Evolutionary conservation across 352 stramenopile genomes (phyloP), one percentile per base, ranked within the genome.

Genomic region (Phytophthora hybrid): DNA sequence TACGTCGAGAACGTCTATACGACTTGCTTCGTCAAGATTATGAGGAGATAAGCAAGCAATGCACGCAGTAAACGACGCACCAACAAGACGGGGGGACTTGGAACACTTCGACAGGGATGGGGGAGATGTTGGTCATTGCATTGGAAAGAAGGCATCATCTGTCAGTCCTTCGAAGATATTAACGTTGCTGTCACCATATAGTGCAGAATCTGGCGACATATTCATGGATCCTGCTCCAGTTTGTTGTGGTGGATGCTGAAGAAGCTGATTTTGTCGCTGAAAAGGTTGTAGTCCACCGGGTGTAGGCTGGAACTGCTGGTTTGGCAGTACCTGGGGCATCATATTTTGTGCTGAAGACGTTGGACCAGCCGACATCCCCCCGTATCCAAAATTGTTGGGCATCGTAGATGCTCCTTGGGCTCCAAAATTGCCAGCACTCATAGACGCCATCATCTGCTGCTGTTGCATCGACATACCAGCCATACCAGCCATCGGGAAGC

Each of bases 121-220:
- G 59, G 49, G 23, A 37, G 23, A 66, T 39, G 44, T 77, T 71
- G 60, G 53, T 83, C 78, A 88, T 80, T 91, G 84, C 81, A 92
- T 89, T 77, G 81, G 77, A 59, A 93, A 82, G 61, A 94, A 94
- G 18, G 82, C 77, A 72, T 94, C 88, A 47, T 93, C 86, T 51
- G 84, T 77, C 51, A 94, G 79, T 1, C 78, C 88, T 71, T 94
- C 88, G 49, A 94, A 94, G n/a, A 94, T 81, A 66, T 90, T 93
- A 39, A 76, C 72, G 64, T 78, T 80, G 56, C 65, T 76, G 63
- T 91, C 84, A 39, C 83, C 84, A 69, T 85, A 89, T 10, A 89
- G 63, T 41, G 62, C 68, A 37, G 57, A 61, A 53, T 82, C 73
- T 53, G 73, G 41, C 31, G 75, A 70, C 29, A 71, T 64, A 62